Base-by-base conservation (phyloP, 192 early-diverging fungal genomes). In the Coemansia sp. region DNA sequence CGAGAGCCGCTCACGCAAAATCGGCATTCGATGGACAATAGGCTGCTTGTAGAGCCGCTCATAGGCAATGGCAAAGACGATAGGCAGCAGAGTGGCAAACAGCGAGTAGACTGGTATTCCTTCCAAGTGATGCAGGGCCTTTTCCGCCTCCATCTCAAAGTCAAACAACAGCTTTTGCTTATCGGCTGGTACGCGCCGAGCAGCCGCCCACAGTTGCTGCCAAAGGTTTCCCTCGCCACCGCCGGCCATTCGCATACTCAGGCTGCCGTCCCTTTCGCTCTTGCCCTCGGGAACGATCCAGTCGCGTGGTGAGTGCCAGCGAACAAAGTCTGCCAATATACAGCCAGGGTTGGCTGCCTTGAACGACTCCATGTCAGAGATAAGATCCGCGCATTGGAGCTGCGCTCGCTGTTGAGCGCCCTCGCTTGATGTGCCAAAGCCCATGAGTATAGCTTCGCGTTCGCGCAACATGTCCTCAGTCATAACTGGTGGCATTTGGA, bases 271-370 rank as follows among this genome's bases (percentile, higher is more conserved):
- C 17, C 76, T 62, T 40, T 73, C 72, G 32, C 63, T 67, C 10
- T 77, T 75, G 32, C 82, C 84, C 8, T 83, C 82, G 7, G 89
- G 89, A 19, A 87, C 86, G 17, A 91, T 85, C 93, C 93, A 97
- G 75, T 97, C 95, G 58, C 92, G 88, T n/a, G 95, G 95, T 7
- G 95, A 96, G 73, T 95, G 91, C 95, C 95, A 97, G 49, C 95
- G 88, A 19, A 97, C 91, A 86, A 97, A 97, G 57, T 97, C 95
- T 8, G 90, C 93, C 37, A 97, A 64, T 2, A 69, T 69, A 57
- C 87, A 87, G 13, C 86, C 80, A 0, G 95, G 93, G 70, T 97
- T 97, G 9, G 95, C 95, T 4, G 95, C 95, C 70, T 97, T 97
- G 78, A 97, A 97, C 16, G 94, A 90, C 69, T 92, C 84, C 94